phyloP scores from a whole-genome alignment of 2,329 filamentous ascomycete genomes.

The Beauveria caledonica region DNA sequence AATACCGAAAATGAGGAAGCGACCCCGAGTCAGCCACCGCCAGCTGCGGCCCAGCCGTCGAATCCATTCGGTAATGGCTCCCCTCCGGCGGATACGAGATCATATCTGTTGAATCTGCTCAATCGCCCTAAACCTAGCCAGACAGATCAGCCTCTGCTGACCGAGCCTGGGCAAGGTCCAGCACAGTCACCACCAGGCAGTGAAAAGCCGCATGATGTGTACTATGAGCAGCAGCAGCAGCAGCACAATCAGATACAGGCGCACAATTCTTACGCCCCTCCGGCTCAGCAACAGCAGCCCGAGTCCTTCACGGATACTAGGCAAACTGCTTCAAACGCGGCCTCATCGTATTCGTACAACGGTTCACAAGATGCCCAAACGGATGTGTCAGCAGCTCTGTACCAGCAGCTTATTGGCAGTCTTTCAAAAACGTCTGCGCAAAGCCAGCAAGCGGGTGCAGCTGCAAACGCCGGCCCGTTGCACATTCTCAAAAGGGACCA shows the following conservation, averaged over 20 bases:
- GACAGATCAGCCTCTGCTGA: conserved; percentile 35
- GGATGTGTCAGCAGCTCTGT: conserved; percentile 26
- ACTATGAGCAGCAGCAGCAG: conserved; percentile 24
- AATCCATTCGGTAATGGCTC: conserved; percentile 39
- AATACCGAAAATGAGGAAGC: conserved; percentile 40
- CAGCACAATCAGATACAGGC: conserved; percentile 19
- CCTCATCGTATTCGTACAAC: conserved; percentile 12
- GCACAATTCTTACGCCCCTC: background rate
- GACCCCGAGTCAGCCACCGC: conserved; percentile 18
- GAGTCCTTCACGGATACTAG: conserved; percentile 2
- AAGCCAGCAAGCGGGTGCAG: conserved; percentile 18
- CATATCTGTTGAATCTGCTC: conserved; percentile 77
- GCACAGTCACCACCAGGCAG: conserved; percentile 39
- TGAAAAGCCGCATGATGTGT: conserved; percentile 22
- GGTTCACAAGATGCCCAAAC: conserved; percentile 31
- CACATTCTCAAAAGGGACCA: conserved; percentile 45
- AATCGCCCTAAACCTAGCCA: conserved; percentile 67
- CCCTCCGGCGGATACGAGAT: conserved; percentile 63
- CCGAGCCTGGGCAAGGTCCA: conserved; percentile 30
- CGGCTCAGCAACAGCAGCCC: conserved; percentile 14
- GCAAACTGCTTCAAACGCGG: background rate
- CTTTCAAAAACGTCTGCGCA: conserved; percentile 23
- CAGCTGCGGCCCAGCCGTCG: conserved; percentile 19
- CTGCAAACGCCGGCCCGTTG: conserved; percentile 27
- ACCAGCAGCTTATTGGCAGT: conserved; percentile 31